A percentile compares a stretch with the other conserved stretches of the same genome.
Evolutionary conservation across 495 filamentous ascomycete species (phyloP).

Genomic region (Podospora tetraspora): DNA sequence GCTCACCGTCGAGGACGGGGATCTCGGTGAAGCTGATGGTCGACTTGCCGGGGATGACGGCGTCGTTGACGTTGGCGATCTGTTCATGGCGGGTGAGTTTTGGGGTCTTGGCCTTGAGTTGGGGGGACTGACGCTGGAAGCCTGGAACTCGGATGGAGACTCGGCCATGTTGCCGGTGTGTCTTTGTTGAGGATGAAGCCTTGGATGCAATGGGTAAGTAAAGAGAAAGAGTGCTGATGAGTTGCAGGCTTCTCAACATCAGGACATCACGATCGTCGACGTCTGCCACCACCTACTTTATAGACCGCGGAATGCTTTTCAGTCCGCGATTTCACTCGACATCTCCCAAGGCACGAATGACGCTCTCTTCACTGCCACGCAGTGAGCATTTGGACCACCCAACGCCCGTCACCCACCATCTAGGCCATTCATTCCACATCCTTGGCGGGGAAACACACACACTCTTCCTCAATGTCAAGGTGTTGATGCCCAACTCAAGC

Average conservation of each 20-base stretch:
- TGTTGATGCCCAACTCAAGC: background rate
- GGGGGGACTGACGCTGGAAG: background rate
- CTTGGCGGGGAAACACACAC: background rate
- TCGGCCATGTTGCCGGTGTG: background rate
- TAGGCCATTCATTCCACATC: background rate
- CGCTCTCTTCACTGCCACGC: too few species aligned
- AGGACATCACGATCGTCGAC: too few species aligned
- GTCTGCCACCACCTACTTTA: background rate
- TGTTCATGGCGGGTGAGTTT: background rate
- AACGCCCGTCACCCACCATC: background rate
- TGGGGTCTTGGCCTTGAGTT: background rate
- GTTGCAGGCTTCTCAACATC: background rate
- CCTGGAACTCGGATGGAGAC: background rate
- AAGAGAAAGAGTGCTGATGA: background rate
- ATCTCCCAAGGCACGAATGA: too few species aligned
- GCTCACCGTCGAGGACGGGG: background rate
- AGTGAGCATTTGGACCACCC: too few species aligned
- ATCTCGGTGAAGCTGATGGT: background rate
- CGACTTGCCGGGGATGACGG: background rate
- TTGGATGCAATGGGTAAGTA: background rate
- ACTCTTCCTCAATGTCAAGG: background rate
- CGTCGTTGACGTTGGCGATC: background rate
- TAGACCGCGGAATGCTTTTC: background rate
- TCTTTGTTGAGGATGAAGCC: background rate
- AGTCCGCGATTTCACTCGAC: too few species aligned